phyloP scores from a whole-genome alignment of 768 basidiomycete genomes.

The Tulasnella sp. region DNA sequence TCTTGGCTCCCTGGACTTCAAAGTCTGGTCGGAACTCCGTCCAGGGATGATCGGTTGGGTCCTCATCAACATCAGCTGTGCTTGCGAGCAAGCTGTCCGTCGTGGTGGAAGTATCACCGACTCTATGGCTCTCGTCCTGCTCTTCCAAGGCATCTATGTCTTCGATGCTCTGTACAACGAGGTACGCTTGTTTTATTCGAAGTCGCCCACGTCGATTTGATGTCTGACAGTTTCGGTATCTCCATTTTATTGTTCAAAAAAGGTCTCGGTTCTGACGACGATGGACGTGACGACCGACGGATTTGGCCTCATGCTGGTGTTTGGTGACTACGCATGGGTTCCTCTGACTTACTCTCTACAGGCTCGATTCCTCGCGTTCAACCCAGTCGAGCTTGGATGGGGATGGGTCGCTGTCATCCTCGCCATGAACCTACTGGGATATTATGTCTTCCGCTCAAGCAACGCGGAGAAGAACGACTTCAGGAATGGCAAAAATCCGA shows the following conservation, averaged over 20 bases:
- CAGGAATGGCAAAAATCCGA: conserved; percentile 85
- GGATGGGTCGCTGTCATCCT: conserved; percentile 48
- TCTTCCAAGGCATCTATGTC: conserved; percentile 83
- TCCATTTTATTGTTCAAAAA: conserved; percentile 3
- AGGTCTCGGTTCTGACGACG: conserved; percentile 83
- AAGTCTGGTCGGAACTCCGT: conserved; percentile 69
- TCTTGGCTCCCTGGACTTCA: conserved; percentile 65
- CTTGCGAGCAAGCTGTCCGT: conserved; percentile 79
- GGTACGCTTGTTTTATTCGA: conserved; percentile 33
- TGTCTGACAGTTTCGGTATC: background rate
- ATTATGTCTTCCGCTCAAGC: conserved; percentile 79
- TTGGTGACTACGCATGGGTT: conserved; percentile 89
- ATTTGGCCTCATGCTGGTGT: conserved; percentile 95
- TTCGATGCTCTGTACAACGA: conserved; percentile 84
- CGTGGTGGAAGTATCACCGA: conserved; percentile 59
- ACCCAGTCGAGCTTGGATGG: conserved; percentile 65
- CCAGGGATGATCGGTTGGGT: conserved; percentile 90
- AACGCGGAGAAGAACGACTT: conserved; percentile 97
- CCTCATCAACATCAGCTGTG: conserved; percentile 80
- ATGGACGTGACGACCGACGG: conserved; percentile 99
- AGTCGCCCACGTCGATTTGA: no score
- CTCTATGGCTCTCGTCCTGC: conserved; percentile 80
- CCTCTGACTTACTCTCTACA: conserved; percentile 92
- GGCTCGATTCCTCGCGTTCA: conserved; percentile 90
- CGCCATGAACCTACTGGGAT: conserved; percentile 57